These are phyloP conservation scores for Gaertneriomyces sp. DNA, from an alignment of 192 early-diverging fungal genomes.

Conservation along the genomic window DNA sequence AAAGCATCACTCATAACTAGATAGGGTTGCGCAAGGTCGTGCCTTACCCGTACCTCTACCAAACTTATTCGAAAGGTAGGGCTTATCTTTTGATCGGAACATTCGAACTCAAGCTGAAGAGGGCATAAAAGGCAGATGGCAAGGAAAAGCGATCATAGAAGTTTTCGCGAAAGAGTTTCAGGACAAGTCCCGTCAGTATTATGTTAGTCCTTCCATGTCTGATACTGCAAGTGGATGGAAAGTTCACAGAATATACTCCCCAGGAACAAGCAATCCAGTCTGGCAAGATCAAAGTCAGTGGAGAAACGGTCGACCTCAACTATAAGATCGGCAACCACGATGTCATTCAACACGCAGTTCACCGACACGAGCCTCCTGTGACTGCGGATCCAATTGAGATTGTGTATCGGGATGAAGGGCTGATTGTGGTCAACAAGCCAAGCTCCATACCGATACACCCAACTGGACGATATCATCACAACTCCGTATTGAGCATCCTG, in stretches of 20 bases:
- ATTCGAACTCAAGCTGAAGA: too few species aligned
- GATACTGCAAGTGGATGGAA: not conserved
- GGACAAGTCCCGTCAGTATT: conserved; percentile 75
- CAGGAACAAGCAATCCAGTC: conserved; percentile 66
- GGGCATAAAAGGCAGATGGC: conserved; percentile 66
- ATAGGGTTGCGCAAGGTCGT: conserved; percentile 71
- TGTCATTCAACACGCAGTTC: conserved; percentile 74
- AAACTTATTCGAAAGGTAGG: conserved; percentile 58
- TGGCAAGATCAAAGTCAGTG: conserved; percentile 84
- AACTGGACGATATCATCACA: conserved; percentile 84
- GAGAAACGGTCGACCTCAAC: conserved; percentile 44
- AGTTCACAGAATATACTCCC: not conserved
- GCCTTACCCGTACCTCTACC: conserved; percentile 81
- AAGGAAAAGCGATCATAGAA: conserved; percentile 68
- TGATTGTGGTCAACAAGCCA: conserved; percentile 89
- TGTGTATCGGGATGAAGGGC: conserved; percentile 55
- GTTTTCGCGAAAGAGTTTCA: conserved; percentile 86
- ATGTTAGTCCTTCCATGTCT: conserved; percentile 46
- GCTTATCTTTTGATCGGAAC: too few species aligned
- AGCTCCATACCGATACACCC: conserved; percentile 81
- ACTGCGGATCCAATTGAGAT: conserved; percentile 60
- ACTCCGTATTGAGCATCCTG: conserved; percentile 53
- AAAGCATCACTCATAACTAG: not conserved
- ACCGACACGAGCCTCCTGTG: conserved; percentile 95
- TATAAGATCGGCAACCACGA: conserved; percentile 76